Evolutionary conservation across 257 asterid genomes (phyloP).

Genomic region (Nyctanthes arbortristis): DNA sequence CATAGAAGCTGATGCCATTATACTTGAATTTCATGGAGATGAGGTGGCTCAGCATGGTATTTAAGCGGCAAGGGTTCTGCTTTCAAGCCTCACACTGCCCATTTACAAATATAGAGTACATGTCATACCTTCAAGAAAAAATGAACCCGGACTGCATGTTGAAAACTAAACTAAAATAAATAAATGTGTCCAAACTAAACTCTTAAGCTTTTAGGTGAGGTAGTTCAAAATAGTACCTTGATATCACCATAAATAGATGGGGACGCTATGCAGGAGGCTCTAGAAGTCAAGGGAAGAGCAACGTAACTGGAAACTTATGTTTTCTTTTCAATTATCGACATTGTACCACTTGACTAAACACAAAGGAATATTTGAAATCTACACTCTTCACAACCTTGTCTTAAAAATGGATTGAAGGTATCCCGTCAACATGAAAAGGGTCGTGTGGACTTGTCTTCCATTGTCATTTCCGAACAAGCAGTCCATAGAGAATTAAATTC

Average conservation of each 20-base stretch:
- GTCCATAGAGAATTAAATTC: constrained; percentile 14
- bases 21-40: background rate
- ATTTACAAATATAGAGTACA: background rate
- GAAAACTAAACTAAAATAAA: too few relatives aligned
- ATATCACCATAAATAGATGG: background rate
- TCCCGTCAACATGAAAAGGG: background rate
- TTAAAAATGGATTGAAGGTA: background rate
- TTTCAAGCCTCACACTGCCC: background rate
- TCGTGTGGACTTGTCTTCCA: background rate
- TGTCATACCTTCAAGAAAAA: background rate
- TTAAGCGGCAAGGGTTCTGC: background rate
- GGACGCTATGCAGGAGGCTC: background rate
- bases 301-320: background rate
- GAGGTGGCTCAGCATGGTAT: background rate
- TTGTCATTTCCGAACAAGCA: constrained; percentile 13
- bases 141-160: background rate
- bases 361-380: background rate
- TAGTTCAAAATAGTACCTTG: background rate
- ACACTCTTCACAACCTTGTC: background rate
- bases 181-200: background rate
- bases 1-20: too few relatives aligned
- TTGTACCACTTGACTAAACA: background rate
- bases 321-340: background rate
- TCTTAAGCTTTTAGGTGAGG: background rate
- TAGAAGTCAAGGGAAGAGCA: background rate